These are phyloP conservation scores for Mycena vitilis DNA, from an alignment of 768 basidiomycete species.

Conservation along the genomic window DNA sequence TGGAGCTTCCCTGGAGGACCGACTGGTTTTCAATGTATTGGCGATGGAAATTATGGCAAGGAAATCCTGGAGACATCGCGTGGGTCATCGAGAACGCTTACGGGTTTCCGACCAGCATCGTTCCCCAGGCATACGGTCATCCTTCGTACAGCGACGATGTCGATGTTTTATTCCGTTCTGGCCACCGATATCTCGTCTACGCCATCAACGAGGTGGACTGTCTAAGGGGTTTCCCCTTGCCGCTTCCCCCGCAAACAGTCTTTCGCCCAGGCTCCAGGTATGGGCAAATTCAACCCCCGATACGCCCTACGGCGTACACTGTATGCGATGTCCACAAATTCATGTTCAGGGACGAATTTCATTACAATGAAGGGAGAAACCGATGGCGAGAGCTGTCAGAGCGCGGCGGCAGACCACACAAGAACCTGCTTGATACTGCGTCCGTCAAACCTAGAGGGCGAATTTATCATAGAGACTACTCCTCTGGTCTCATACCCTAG, in stretches of 20 bases:
- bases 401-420: not conserved
- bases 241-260: not conserved
- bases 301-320: too few relatives aligned
- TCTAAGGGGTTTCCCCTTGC: too few relatives aligned
- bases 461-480: too few relatives aligned
- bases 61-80: constrained; percentile 4
- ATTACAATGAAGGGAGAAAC: too few relatives aligned
- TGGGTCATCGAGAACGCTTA: constrained; percentile 21
- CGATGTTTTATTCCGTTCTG: constrained; percentile 1
- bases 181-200: constrained; percentile 14
- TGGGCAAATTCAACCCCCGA: too few relatives aligned
- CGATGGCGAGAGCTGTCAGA: too few relatives aligned
- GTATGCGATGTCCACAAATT: too few relatives aligned
- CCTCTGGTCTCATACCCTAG: too few relatives aligned
- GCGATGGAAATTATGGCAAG: constrained; percentile 3
- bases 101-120: constrained; percentile 11
- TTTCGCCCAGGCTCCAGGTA: not conserved
- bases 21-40: constrained; percentile 2
- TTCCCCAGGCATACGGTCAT: constrained; percentile 9
- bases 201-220: too few relatives aligned
- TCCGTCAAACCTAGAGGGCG: too few relatives aligned
- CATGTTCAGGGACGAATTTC: too few relatives aligned
- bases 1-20: not conserved
- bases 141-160: not conserved
- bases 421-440: too few relatives aligned